Base-by-base conservation (phyloP, 768 basidiomycete species). In the Cystofilobasidium ferigula region DNA sequence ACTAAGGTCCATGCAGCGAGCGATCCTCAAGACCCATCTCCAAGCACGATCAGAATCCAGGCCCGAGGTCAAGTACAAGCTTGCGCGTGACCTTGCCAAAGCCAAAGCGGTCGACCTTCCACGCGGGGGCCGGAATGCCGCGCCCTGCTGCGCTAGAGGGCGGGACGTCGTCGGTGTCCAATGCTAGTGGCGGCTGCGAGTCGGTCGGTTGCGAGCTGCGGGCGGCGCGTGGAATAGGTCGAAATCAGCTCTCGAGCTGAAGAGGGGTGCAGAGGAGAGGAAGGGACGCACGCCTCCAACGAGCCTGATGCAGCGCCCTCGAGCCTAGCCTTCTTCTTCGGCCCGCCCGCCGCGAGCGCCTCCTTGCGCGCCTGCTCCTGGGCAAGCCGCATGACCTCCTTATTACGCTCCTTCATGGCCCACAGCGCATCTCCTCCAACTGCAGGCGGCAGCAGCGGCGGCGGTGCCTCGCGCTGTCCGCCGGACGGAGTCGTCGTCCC, bases 401-500 rank as follows among this genome's bases (percentile, higher is more conserved):
- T 54, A 28, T 54, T 54, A 14, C 51, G 26, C 51, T 54, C 51
- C 30, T 54, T 54, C 51, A 54, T 54, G 12, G 18, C 28, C 51
- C 51, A 54, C 18, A 54, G 14, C 4, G 51, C 51, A n/a, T 54
- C 51, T 6, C 51, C 51, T 9, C 51, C 51, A n/a, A 42, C 3
- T n/a, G 28, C 51, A 6, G 51, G 28, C n/a, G 9, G 9, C 9
- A 53, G 48, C 48, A 30, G 9, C 30, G 28, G 28, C 2, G 51
- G 9, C 51, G 28, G 28, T 28, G 26, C 30, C 6, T 48, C 30
- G 51, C n/a, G 28, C 28, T 12, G 28, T 13, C 2, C 30, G 6
- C 18, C 16, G 1, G 9, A 4, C 9, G 51, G 51, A 5, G 51
- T 54, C 51, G 2, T 13, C 28, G 16, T 6, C 7, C 51, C 51